phyloP scores from a whole-genome alignment of 495 filamentous ascomycete genomes.

The Pyrenopolyporus hunteri region DNA sequence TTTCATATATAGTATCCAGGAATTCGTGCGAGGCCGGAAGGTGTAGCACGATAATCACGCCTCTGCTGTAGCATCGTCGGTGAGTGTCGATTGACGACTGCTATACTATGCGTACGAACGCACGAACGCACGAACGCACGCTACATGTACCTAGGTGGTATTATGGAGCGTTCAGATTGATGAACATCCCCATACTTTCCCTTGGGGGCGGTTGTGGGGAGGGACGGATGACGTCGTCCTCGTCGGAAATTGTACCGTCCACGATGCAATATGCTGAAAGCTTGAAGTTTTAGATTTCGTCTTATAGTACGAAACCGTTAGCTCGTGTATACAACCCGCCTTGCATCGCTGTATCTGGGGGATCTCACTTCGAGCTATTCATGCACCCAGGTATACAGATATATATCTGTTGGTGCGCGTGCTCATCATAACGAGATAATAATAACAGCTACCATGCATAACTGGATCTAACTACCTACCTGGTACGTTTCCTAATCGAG shows the following conservation, averaged over 20 bases:
- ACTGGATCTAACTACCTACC: constrained; percentile 24
- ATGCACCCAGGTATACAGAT: background rate
- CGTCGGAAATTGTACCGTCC: background rate
- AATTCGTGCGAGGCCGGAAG: constrained; percentile 16
- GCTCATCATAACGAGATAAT: constrained; percentile 21
- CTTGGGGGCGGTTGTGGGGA: background rate
- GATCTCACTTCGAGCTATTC: constrained; percentile 12
- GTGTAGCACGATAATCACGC: constrained; percentile 10
- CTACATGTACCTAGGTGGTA: background rate
- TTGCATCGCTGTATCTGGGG: constrained; percentile 15
- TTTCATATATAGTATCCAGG: constrained; percentile 32
- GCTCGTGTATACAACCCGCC: background rate
- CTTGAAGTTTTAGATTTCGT: background rate
- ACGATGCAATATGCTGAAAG: background rate
- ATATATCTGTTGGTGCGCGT: constrained; percentile 7
- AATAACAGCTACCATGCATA: constrained; percentile 23
- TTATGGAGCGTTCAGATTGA: constrained; percentile 1
- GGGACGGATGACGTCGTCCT: constrained; percentile 1
- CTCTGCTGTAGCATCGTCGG: constrained; percentile 5
- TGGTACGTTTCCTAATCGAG: constrained; percentile 33
- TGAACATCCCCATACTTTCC: background rate
- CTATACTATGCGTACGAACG: background rate
- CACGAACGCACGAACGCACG: background rate
- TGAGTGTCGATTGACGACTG: constrained; percentile 11
- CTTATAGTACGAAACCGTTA: background rate